phyloP scores from a whole-genome alignment of 495 filamentous ascomycete species.

The Halenospora varia region DNA sequence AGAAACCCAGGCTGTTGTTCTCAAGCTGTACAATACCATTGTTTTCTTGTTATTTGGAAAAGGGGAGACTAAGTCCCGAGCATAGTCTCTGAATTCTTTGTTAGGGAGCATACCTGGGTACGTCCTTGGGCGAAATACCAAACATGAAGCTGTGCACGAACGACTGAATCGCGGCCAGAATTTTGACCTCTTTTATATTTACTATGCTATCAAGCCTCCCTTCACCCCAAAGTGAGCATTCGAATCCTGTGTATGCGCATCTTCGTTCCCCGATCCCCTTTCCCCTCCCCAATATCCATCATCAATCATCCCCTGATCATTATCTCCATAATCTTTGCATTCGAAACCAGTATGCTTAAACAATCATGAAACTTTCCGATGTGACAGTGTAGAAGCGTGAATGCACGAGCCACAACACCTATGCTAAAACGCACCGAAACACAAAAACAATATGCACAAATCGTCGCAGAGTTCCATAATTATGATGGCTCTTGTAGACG shows the following conservation, averaged over 20 bases:
- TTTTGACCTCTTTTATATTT: neutral
- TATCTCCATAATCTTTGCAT: neutral
- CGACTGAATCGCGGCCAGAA: too few species aligned
- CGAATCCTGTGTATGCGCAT: neutral
- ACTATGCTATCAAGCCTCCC: slow-evolving; percentile 5
- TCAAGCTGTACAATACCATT: too few species aligned
- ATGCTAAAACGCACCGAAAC: slow-evolving; percentile 25
- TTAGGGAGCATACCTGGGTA: too few species aligned
- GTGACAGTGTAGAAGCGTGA: slow-evolving; percentile 14
- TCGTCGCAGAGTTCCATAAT: neutral
- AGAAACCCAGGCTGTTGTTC: too few species aligned
- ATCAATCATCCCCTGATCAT: slow-evolving; percentile 14
- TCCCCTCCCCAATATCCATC: slow-evolving; percentile 6
- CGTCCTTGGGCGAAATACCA: too few species aligned
- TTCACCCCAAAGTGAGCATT: neutral
- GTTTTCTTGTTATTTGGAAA: too few species aligned
- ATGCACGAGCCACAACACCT: slow-evolving; percentile 26
- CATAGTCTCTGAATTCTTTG: too few species aligned
- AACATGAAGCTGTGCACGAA: too few species aligned
- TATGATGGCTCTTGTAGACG: neutral
- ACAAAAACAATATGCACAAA: slow-evolving; percentile 24
- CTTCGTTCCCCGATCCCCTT: neutral
- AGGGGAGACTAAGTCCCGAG: too few species aligned
- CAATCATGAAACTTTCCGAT: neutral
- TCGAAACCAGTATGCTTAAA: neutral